Percentiles rank a stretch among this genome's conserved stretches.
These are phyloP conservation scores for Fusarium redolens DNA, from an alignment of 2,329 filamentous ascomycete genomes.

Conservation along the genomic window DNA sequence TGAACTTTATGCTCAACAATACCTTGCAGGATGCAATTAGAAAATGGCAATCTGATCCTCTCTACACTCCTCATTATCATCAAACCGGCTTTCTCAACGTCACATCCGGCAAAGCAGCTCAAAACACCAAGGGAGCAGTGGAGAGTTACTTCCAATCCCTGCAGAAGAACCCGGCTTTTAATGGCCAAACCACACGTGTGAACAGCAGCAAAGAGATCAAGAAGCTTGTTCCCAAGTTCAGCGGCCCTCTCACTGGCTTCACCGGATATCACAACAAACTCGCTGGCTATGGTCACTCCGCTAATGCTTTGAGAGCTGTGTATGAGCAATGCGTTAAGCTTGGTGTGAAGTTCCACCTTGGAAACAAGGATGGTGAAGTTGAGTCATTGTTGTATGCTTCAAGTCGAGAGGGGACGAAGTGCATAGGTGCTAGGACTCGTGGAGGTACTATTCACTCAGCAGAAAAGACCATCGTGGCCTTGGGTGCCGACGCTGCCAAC, in stretches of 20 bases:
- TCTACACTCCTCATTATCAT: slow-evolving; percentile 23
- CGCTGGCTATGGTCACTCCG: slow-evolving; percentile 25
- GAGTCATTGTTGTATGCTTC: slow-evolving; percentile 20
- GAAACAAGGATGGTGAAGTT: slow-evolving; percentile 14
- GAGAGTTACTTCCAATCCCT: slow-evolving; percentile 28
- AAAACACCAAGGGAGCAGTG: slow-evolving; percentile 19
- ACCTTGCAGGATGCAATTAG: slow-evolving; percentile 16
- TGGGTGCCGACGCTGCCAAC: slow-evolving; percentile 21
- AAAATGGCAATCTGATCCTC: slow-evolving; percentile 27
- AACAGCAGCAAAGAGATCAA: slow-evolving; percentile 9
- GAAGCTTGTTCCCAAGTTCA: slow-evolving; percentile 24
- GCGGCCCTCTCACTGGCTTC: slow-evolving; percentile 12
- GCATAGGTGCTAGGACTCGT: slow-evolving; percentile 13
- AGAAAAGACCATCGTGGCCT: slow-evolving; percentile 20
- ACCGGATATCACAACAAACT: slow-evolving; percentile 28
- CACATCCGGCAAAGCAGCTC: slow-evolving; percentile 16
- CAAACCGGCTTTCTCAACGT: slow-evolving; percentile 32
- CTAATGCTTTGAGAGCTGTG: slow-evolving; percentile 20
- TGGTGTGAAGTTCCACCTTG: slow-evolving; percentile 20
- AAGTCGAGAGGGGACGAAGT: slow-evolving; percentile 14
- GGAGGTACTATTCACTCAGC: slow-evolving; percentile 16
- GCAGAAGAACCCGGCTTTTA: slow-evolving; percentile 21
- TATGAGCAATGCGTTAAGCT: slow-evolving; percentile 27
- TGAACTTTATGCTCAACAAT: not conserved
- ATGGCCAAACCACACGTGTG: slow-evolving; percentile 18